Percentiles rank a stretch among this genome's conserved stretches.
These are phyloP conservation scores for Neoarthrinium moseri DNA, from an alignment of 2,329 filamentous ascomycete species.

Conservation along the genomic window DNA sequence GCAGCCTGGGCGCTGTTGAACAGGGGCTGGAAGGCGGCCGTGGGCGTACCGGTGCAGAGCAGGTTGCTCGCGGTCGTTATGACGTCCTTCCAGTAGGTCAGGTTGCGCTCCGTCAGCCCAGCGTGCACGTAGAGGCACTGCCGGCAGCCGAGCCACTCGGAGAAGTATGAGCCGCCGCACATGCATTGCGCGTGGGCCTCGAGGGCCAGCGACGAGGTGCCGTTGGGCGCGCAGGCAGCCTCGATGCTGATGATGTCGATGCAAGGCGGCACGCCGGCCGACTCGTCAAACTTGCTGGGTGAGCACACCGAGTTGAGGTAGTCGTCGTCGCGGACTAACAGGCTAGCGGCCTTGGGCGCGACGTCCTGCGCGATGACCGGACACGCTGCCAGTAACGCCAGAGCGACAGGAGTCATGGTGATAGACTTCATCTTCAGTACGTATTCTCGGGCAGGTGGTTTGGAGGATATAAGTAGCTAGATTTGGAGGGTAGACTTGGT, in stretches of 20 bases:
- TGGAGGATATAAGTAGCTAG: background rate
- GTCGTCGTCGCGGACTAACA: slow-evolving; percentile 4
- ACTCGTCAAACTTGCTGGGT: background rate
- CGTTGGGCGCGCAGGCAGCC: slow-evolving; percentile 27
- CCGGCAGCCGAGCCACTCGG: slow-evolving; percentile 40
- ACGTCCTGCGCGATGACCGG: background rate
- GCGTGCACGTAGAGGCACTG: slow-evolving; percentile 40
- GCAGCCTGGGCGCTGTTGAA: slow-evolving; percentile 28
- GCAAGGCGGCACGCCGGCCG: slow-evolving; percentile 23
- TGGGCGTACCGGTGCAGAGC: slow-evolving; percentile 37
- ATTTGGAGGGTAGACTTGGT: background rate
- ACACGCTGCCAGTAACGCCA: slow-evolving; percentile 6
- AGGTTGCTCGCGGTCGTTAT: slow-evolving; percentile 30
- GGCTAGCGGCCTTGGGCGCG: background rate
- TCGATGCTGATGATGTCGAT: slow-evolving; percentile 28
- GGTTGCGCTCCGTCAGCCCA: slow-evolving; percentile 32
- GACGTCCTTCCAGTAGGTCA: slow-evolving; percentile 31
- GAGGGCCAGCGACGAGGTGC: slow-evolving; percentile 24
- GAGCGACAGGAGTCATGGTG: background rate
- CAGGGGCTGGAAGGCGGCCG: slow-evolving; percentile 31
- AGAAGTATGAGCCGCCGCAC: slow-evolving; percentile 42
- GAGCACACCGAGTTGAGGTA: slow-evolving; percentile 13
- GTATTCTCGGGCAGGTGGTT: background rate
- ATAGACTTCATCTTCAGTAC: slow-evolving; percentile 1
- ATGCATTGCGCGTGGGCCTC: slow-evolving; percentile 35